phyloP scores from a whole-genome alignment of 192 early-diverging fungal species.

The Gonapodya sp. region DNA sequence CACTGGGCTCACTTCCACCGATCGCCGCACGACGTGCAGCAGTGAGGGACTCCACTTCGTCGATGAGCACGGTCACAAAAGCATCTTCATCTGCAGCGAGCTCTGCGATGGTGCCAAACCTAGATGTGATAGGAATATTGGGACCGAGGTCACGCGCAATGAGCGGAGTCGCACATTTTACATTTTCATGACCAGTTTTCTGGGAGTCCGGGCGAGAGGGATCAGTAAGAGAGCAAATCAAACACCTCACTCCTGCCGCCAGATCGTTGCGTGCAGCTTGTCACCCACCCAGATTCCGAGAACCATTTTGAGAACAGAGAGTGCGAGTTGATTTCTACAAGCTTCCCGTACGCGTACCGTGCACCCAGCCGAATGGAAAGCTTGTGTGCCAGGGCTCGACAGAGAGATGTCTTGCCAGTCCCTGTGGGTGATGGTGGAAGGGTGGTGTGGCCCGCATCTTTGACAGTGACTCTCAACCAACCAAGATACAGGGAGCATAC shows the following conservation, averaged over 20 bases:
- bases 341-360: conserved; percentile 38
- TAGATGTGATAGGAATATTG: not conserved
- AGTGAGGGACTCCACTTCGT: conserved; percentile 66
- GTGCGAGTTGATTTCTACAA: conserved; percentile 66
- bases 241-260: conserved; percentile 11
- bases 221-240: not conserved
- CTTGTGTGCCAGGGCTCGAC: conserved; percentile 53
- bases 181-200: not conserved
- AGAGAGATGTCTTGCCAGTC: conserved; percentile 61
- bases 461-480: conserved; percentile 11
- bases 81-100: conserved; percentile 41
- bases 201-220: not conserved
- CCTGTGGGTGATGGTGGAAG: conserved; percentile 7
- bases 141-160: not conserved
- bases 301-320: conserved; percentile 69
- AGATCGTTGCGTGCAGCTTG: conserved; percentile 57
- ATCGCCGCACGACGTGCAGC: conserved; percentile 51
- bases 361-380: conserved; percentile 44
- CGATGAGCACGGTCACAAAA: conserved; percentile 59
- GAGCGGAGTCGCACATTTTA: not conserved
- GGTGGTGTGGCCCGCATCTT: not conserved
- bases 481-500: too few species aligned
- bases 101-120: conserved; percentile 35
- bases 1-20: conserved; percentile 55
- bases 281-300: conserved; percentile 42